phyloP scores from a whole-genome alignment of 257 asterid species.

The Fraxinus cuspidata region DNA sequence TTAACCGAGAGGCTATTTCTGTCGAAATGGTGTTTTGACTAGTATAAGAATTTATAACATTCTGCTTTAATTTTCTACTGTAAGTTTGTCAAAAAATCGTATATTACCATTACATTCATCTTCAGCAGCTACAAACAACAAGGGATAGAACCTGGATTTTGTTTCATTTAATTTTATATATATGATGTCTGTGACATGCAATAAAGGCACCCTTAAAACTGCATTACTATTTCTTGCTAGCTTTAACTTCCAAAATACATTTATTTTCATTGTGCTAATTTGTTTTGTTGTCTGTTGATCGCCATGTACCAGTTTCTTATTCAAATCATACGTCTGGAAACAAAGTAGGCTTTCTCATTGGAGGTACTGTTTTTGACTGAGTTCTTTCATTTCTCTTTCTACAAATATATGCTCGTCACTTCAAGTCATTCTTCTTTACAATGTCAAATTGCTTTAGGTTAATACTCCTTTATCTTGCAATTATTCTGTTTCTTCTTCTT shows the following conservation, averaged over 20 bases:
- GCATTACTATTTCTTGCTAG: background rate
- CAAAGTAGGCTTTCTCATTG: slow-evolving; percentile 57
- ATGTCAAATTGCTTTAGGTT: background rate
- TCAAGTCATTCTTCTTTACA: slow-evolving; percentile 3
- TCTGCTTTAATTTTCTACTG: background rate
- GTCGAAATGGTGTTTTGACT: background rate
- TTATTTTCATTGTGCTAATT: background rate
- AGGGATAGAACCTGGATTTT: background rate
- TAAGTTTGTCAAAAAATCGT: background rate
- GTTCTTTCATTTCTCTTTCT: background rate
- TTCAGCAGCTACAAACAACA: background rate
- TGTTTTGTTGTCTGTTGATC: slow-evolving; percentile 22
- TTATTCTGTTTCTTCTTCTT: slow-evolving; percentile 4
- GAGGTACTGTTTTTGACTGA: slow-evolving; percentile 45
- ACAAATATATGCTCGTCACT: background rate
- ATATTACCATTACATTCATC: background rate
- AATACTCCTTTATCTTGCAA: background rate
- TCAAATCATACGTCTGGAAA: slow-evolving; percentile 40
- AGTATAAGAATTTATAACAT: background rate
- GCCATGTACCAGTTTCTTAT: slow-evolving; percentile 33
- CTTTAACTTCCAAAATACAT: background rate
- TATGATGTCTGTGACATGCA: background rate
- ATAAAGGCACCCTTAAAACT: background rate
- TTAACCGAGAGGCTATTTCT: background rate
- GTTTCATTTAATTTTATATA: background rate